Conservation (phyloP, 176 grass and related monocot species). For the Alloteropsis semialata region DNA sequence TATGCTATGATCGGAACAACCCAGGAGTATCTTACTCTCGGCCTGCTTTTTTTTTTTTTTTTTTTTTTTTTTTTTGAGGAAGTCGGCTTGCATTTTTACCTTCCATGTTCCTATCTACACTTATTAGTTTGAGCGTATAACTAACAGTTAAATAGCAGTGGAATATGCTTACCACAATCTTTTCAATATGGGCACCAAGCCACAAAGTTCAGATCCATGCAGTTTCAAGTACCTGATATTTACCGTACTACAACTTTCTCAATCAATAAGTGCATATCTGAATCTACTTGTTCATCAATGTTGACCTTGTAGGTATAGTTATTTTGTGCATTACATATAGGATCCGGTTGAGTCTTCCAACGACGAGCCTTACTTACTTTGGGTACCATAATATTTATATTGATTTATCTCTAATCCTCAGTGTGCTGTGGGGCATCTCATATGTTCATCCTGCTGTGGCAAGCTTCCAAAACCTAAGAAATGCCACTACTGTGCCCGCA, state of each 20-base stretch:
- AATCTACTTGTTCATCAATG: background rate
- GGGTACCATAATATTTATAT: background rate
- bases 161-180: background rate
- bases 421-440: slow-evolving; percentile 12
- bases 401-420: background rate
- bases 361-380: background rate
- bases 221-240: background rate
- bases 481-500: background rate
- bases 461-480: background rate
- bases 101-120: background rate
- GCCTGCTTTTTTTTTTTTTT: background rate
- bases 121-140: background rate
- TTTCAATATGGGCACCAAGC: background rate
- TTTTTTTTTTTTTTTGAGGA: too few species aligned
- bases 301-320: background rate
- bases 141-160: background rate
- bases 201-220: background rate
- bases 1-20: background rate
- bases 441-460: slow-evolving; percentile 16
- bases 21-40: background rate
- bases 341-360: background rate
- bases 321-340: background rate
- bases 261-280: background rate
- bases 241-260: background rate
- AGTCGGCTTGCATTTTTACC: background rate